A percentile compares a stretch with the other conserved stretches of the same genome.
These are phyloP conservation scores for Pythium volutum DNA, from an alignment of 352 stramenopile genomes.

Conservation along the genomic window DNA sequence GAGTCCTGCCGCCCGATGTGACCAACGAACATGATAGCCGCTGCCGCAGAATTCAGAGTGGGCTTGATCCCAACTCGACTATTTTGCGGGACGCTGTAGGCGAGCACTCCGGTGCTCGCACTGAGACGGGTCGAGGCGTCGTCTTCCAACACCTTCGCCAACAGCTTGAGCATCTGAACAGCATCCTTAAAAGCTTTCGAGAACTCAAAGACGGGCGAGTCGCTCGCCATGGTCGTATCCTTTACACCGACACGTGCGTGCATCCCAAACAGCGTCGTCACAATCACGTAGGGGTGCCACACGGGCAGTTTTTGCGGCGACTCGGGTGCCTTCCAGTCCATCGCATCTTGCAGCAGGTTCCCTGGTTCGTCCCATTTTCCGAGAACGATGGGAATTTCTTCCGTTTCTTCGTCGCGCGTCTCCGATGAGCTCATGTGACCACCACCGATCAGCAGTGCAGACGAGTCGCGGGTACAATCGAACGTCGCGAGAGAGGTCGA, in stretches of 20 bases:
- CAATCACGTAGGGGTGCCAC: slow-evolving; percentile 81
- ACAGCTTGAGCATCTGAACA: slow-evolving; percentile 81
- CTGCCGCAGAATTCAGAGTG: not conserved
- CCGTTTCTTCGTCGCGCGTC: slow-evolving; percentile 16
- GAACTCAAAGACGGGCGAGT: slow-evolving; percentile 60
- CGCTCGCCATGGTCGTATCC: slow-evolving; percentile 66
- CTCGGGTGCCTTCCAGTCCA: slow-evolving; percentile 76
- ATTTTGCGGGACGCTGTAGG: slow-evolving; percentile 34
- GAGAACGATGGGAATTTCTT: slow-evolving; percentile 72
- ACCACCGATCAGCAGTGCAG: slow-evolving; percentile 68
- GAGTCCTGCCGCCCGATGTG: slow-evolving; percentile 34
- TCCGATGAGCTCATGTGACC: slow-evolving; percentile 30
- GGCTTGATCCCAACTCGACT: slow-evolving; percentile 6
- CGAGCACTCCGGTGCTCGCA: slow-evolving; percentile 55
- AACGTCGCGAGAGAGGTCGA: slow-evolving; percentile 54
- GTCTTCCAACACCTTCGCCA: slow-evolving; percentile 68
- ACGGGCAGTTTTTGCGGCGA: slow-evolving; percentile 73
- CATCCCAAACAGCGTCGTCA: slow-evolving; percentile 85
- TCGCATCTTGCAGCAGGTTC: slow-evolving; percentile 58
- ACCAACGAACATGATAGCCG: slow-evolving; percentile 19
- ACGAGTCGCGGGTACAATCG: slow-evolving; percentile 81
- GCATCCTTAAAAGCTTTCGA: slow-evolving; percentile 73
- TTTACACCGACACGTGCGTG: slow-evolving; percentile 77
- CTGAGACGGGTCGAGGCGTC: slow-evolving; percentile 58
- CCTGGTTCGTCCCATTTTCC: slow-evolving; percentile 82